Base-by-base conservation (phyloP, 768 basidiomycete species). In the Boletus vinaceobasis region DNA sequence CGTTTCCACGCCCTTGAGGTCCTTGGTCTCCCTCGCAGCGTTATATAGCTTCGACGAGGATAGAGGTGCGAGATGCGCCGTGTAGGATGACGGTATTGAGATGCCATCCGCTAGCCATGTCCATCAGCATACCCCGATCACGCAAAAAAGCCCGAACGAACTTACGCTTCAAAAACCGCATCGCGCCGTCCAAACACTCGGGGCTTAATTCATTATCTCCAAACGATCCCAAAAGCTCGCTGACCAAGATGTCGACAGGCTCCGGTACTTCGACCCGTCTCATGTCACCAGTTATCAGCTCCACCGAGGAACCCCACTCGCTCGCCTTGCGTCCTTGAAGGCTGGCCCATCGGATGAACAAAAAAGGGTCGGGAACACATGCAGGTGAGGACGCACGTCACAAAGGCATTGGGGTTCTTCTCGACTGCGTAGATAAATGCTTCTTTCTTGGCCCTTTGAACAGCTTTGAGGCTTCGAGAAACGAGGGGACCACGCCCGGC, bases 161-260 rank as follows among this genome's bases (percentile, higher is more conserved):
- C 65, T 40, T 52, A 94, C 93, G 79, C 78, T 97, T 96, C 67
- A 99, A 75, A 67, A 93, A 95, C 45, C 96, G 78, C 83, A 88
- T 84, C 9, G 93, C 95, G 13, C 97, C 97, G 68, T 99, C 97
- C 35, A 99, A 76, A 72, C 97, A 99, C 71, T 99, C 97, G 0
- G 97, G 97, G 66, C 93, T 95, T 45, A 98, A 82, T 70, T 99
- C 97, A 56, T 99, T 99, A 72, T 99, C 97, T 2, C 96, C 97
- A 74, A 99, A 98, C 5, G 93, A 95, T 4, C 97, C 97, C 63
- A 99, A 73, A 21, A 99, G 81, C 71, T 99, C 97, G 74, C 90
- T 96, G 64, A 99, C 87, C 54, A 99, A 75, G 58, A 99, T 92
- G 70, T 98, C 97, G 29, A 85, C 93, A 60, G 82, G 79, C 62